phyloP scores from a whole-genome alignment of 2,329 filamentous ascomycete genomes.

The Trichoderma harzianum region DNA sequence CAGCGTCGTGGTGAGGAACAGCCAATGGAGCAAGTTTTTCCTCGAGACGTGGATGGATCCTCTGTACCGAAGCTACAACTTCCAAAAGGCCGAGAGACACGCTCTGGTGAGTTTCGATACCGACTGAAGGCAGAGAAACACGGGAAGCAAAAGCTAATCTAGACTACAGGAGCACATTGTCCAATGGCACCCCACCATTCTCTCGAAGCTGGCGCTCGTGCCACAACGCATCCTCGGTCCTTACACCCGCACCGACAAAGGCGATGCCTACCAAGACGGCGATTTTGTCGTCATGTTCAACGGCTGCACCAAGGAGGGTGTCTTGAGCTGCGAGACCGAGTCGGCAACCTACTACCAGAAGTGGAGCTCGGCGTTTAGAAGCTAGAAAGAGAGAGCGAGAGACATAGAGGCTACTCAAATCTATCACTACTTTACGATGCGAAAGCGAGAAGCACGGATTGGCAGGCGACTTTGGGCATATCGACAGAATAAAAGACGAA shows the following conservation, averaged over 20 bases:
- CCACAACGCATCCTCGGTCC: constrained; percentile 81
- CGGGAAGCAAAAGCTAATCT: constrained; percentile 26
- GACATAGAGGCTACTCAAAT: background rate
- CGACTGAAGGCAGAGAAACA: background rate
- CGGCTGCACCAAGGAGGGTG: constrained; percentile 60
- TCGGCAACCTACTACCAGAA: constrained; percentile 52
- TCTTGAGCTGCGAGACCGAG: constrained; percentile 67
- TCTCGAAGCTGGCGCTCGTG: constrained; percentile 85
- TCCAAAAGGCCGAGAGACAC: constrained; percentile 90
- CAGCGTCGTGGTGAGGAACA: constrained; percentile 77
- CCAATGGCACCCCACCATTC: constrained; percentile 95
- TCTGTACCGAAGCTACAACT: constrained; percentile 89
- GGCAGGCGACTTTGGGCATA: background rate
- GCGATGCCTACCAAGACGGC: constrained; percentile 71
- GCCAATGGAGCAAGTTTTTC: constrained; percentile 90
- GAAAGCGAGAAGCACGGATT: background rate
- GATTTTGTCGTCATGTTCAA: constrained; percentile 80
- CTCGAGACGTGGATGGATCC: constrained; percentile 96
- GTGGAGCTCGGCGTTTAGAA: constrained; percentile 43
- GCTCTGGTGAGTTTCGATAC: constrained; percentile 63
- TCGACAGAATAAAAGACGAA: background rate
- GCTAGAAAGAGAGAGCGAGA: background rate
- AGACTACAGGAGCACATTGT: constrained; percentile 70
- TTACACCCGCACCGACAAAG: constrained; percentile 58
- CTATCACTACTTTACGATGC: background rate